Evolutionary conservation across 2,329 filamentous ascomycete species (phyloP).

Genomic region (Fusarium beomiforme): DNA sequence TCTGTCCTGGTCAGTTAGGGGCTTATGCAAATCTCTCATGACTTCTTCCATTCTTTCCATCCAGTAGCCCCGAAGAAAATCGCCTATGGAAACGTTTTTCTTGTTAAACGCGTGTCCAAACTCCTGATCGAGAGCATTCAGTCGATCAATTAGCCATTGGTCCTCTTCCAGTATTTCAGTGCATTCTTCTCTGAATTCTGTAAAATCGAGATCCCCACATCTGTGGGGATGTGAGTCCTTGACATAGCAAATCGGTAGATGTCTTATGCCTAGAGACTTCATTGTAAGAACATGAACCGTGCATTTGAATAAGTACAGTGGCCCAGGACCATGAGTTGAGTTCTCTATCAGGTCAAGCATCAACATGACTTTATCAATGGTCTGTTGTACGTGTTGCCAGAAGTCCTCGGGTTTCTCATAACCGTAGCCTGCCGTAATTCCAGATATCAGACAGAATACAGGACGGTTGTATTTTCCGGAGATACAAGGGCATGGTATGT

Average conservation of each 20-base stretch:
- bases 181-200: neutral
- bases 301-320: neutral
- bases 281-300: neutral
- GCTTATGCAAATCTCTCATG: rapidly evolving
- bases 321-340: too few relatives aligned
- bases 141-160: rapidly evolving
- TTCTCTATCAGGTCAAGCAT: neutral
- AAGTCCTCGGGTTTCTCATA: too few relatives aligned
- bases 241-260: neutral
- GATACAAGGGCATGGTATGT: neutral
- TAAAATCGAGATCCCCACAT: too few relatives aligned
- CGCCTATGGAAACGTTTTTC: rapidly evolving
- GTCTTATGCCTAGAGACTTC: neutral
- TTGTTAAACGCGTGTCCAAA: neutral
- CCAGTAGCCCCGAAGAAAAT: neutral
- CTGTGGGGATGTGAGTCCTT: rapidly evolving
- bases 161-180: neutral
- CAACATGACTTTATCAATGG: rapidly evolving
- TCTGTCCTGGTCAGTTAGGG: rapidly evolving
- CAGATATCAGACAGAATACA: neutral
- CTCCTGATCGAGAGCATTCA: neutral
- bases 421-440: too few relatives aligned
- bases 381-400: too few relatives aligned
- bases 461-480: neutral
- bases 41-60: neutral